These are phyloP conservation scores for Thuidium tamariscinum DNA, from an alignment of 225 moss, liverwort and hornwort genomes.

Conservation along the genomic window DNA sequence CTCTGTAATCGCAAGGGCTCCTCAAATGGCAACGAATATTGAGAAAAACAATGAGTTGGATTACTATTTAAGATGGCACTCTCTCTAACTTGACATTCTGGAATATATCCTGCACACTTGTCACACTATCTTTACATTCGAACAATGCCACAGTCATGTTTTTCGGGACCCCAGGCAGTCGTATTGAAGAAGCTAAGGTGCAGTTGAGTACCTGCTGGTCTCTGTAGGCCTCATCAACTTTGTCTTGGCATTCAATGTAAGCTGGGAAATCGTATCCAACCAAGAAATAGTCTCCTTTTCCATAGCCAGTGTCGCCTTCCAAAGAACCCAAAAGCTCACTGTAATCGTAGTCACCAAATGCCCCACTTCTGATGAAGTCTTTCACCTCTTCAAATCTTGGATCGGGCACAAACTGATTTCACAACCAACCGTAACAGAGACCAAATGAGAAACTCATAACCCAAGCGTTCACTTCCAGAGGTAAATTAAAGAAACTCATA, in stretches of 20 bases:
- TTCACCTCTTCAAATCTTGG: constrained; percentile 80
- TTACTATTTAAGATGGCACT: too few relatives aligned
- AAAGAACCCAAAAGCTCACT: constrained; percentile 54
- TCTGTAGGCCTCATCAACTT: constrained; percentile 76
- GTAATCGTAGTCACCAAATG: constrained; percentile 71
- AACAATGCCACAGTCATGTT: not conserved
- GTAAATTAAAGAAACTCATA: not conserved
- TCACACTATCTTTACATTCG: not conserved
- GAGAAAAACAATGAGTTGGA: not conserved
- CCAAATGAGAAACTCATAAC: not conserved
- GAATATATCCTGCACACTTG: not conserved
- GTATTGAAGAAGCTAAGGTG: not conserved
- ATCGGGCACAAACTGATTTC: constrained; percentile 55
- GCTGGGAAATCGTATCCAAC: constrained; percentile 91
- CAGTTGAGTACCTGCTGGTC: constrained; percentile 42
- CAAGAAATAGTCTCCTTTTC: constrained; percentile 83
- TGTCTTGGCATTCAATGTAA: constrained; percentile 80
- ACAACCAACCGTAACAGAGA: not conserved
- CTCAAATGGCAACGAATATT: not conserved
- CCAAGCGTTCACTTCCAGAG: not conserved
- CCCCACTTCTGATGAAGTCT: constrained; percentile 67
- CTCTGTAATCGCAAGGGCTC: not conserved
- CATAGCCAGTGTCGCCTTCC: constrained; percentile 74
- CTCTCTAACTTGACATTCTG: not conserved
- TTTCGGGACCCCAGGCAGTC: not conserved